Conservation (phyloP, 495 filamentous ascomycete species). For the Penicillium verhagenii region DNA sequence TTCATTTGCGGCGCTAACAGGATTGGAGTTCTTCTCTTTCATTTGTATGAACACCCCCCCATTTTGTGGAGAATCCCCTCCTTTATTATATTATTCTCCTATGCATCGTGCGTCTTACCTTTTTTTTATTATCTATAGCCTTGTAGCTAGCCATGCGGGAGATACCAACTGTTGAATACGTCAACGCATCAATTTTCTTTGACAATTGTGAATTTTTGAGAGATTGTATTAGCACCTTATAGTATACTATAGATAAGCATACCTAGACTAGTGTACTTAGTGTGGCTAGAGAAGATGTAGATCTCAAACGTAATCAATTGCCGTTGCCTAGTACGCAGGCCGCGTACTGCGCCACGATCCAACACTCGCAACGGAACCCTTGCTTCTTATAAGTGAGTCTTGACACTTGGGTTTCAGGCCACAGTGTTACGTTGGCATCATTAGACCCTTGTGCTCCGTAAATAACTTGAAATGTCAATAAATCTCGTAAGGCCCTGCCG, state of each 20-base stretch:
- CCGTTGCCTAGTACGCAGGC: conserved; percentile 18
- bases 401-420: not conserved
- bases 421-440: conserved; percentile 5
- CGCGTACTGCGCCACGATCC: conserved; percentile 24
- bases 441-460: not conserved
- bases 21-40: conserved; percentile 18
- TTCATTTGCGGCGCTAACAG: conserved; percentile 9
- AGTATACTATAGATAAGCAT: not conserved
- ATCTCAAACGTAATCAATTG: conserved; percentile 11
- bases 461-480: not conserved
- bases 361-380: conserved; percentile 10
- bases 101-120: conserved; percentile 18
- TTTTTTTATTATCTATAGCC: conserved; percentile 10
- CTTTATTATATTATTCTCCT: conserved; percentile 12
- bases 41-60: conserved; percentile 18
- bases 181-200: not conserved
- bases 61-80: conserved; percentile 16
- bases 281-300: not conserved
- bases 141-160: conserved; percentile 29
- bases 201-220: not conserved
- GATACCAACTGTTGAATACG: conserved; percentile 37
- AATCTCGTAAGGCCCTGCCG: conserved; percentile 5
- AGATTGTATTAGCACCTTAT: not conserved
- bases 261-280: not conserved
- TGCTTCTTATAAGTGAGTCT: conserved; percentile 19